phyloP scores from a whole-genome alignment of 2,329 filamentous ascomycete species.

The Diaporthe capsici region DNA sequence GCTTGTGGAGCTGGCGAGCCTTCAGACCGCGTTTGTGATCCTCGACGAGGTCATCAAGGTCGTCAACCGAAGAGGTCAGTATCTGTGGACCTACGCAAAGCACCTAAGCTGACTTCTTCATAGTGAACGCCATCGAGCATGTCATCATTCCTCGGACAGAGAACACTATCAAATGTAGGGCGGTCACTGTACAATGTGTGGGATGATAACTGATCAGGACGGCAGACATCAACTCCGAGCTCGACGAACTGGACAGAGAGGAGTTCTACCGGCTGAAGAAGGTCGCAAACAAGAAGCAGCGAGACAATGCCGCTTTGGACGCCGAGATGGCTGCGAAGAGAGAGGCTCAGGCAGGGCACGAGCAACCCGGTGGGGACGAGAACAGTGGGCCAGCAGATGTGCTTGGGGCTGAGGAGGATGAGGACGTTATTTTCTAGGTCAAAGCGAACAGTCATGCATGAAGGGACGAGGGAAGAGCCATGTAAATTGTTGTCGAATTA shows the following conservation, averaged over 20 bases:
- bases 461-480: slow-evolving; percentile 32
- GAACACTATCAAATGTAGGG: slow-evolving; percentile 96
- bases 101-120: slow-evolving; percentile 50
- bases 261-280: slow-evolving; percentile 99
- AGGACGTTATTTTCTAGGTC: slow-evolving; percentile 86
- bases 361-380: slow-evolving; percentile 57
- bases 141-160: slow-evolving; percentile 98
- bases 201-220: slow-evolving; percentile 25
- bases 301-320: slow-evolving; percentile 79
- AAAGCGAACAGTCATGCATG: slow-evolving; percentile 30
- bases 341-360: slow-evolving; percentile 60
- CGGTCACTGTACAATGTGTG: neutral
- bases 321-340: slow-evolving; percentile 83
- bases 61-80: slow-evolving; percentile 90
- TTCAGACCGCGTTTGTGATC: slow-evolving; percentile 98
- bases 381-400: slow-evolving; percentile 70
- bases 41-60: slow-evolving; percentile 99
- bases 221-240: slow-evolving; percentile 93
- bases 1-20: slow-evolving; percentile 91
- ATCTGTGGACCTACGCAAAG: neutral
- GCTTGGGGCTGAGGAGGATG: slow-evolving; percentile 81
- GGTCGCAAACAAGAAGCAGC: slow-evolving; percentile 87
- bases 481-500: slow-evolving; percentile 40
- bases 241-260: slow-evolving; percentile 97
- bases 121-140: slow-evolving; percentile 95